Evolutionary conservation across 768 basidiomycete species (phyloP).

Genomic region (Naganishia onofrii): DNA sequence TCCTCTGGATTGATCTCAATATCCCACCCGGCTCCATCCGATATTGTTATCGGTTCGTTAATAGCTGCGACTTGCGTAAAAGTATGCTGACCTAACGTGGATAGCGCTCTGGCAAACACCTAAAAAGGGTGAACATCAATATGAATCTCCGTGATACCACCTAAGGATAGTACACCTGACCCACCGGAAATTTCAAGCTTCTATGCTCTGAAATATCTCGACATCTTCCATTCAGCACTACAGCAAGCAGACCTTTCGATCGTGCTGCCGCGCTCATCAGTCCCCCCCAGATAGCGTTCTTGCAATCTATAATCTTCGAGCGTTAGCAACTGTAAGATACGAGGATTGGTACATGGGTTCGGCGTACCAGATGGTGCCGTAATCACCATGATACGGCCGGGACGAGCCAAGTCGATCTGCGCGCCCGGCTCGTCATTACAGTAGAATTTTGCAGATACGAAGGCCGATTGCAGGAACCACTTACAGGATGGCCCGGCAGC

Average conservation of each 20-base stretch:
- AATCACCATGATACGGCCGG: conserved; percentile 16
- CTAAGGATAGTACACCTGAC: not conserved
- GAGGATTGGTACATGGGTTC: too few relatives aligned
- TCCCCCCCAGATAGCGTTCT: conserved; percentile 15
- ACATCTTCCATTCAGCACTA: conserved; percentile 14
- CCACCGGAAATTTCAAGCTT: conserved; percentile 11
- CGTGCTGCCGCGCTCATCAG: conserved; percentile 8
- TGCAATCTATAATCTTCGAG: not conserved
- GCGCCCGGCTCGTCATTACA: not conserved
- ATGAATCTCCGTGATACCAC: not conserved
- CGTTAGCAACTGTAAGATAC: not conserved
- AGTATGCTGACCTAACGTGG: conserved; percentile 12
- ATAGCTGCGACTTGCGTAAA: conserved; percentile 17
- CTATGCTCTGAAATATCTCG: conserved; percentile 19
- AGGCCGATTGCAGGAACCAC: not conserved
- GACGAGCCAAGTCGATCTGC: conserved; percentile 15
- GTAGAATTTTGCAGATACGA: not conserved
- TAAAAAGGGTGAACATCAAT: not conserved
- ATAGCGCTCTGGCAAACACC: conserved; percentile 21
- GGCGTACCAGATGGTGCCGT: conserved; percentile 6
- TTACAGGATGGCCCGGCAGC: conserved; percentile 1
- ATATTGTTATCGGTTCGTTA: not conserved
- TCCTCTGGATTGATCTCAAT: conserved; percentile 31
- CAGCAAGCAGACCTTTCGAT: not conserved
- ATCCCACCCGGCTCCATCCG: not conserved